Base-by-base conservation (phyloP, 106 monocot species). In the Narthecium ossifragum region DNA sequence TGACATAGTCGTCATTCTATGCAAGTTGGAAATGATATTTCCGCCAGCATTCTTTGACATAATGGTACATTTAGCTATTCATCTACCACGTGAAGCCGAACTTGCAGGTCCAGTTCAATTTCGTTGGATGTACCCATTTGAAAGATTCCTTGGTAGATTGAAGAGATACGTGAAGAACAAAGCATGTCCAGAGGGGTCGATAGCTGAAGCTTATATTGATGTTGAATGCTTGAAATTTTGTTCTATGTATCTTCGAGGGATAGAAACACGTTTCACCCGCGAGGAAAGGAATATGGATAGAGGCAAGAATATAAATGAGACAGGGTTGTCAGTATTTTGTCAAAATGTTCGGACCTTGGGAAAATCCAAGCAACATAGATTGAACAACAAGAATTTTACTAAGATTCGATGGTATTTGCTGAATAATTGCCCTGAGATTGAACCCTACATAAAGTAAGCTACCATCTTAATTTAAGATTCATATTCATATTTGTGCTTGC, bases 1-100 rank as follows among this genome's bases (percentile, higher is more conserved):
- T 58, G 6, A 33, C 5, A 58, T 58, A 18, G 34, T 37, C 7
- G 37, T n/a, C 13, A 37, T 37, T 20, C 34, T 58, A 9, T 58
- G 57, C 34, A 13, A 58, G 21, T 17, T 58, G 2, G 57, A 58
- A 24, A 58, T 5, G 12, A 58, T 58, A 21, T 58, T 58, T 11
- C 57, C 57, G 17, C 57, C 34, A 9, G 32, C 34, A 29, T 58
- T 58, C 24, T 58, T 58, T 36, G 57, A 58, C 22, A 38, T 58
- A 7, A 58, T 58, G 57, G 18, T 58, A 8, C 34, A 58, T 58
- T 58, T 58, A 23, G 5, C 34, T 8, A 9, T 58, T 36, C 57
- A 58, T 23, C 6, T 58, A 23, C 18, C 57, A 36, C 5, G 20
- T 20, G 34, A 58, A 21, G 57, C 34, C 18, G 37, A 20, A 20